phyloP scores from a whole-genome alignment of 2,329 filamentous ascomycete species.

The Thelonectria blattea region DNA sequence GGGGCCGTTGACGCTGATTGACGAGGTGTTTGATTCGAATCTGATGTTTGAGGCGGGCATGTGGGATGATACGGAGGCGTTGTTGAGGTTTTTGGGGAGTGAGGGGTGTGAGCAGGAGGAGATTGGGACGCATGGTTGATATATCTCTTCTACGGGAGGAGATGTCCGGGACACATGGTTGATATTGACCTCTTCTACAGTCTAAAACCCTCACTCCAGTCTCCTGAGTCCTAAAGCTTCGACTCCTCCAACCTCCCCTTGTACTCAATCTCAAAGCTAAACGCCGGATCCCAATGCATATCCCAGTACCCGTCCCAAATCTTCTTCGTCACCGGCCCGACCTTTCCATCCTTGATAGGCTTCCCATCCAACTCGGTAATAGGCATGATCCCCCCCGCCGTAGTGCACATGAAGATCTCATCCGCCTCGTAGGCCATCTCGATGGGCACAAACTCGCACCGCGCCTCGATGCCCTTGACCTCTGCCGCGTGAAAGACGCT shows the following conservation, averaged over 20 bases:
- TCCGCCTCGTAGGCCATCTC: conserved; percentile 50
- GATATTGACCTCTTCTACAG: no score
- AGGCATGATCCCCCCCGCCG: conserved; percentile 60
- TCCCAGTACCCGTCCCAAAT: conserved; percentile 60
- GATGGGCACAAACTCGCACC: conserved; percentile 50
- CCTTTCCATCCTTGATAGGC: conserved; percentile 47
- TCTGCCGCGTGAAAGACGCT: conserved; percentile 53
- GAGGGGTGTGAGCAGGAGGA: conserved; percentile 2
- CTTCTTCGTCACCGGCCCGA: conserved; percentile 52
- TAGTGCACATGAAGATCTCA: conserved; percentile 60
- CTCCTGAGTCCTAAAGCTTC: background rate
- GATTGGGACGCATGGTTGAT: background rate
- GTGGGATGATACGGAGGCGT: conserved; percentile 15
- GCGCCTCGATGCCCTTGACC: conserved; percentile 42
- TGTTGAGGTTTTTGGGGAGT: conserved; percentile 11
- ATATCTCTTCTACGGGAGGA: no score
- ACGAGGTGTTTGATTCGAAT: conserved; percentile 21
- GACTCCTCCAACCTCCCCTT: background rate
- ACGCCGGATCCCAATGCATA: conserved; percentile 50
- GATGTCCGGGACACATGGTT: background rate
- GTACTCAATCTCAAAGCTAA: conserved; percentile 45
- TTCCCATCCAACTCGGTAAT: conserved; percentile 54
- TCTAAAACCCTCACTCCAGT: no score
- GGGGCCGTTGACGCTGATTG: conserved; percentile 16
- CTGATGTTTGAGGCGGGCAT: conserved; percentile 15